Evolutionary conservation across 495 filamentous ascomycete genomes (phyloP), one percentile per base, ranked within the genome.

Genomic region (Penicillium pulvis): DNA sequence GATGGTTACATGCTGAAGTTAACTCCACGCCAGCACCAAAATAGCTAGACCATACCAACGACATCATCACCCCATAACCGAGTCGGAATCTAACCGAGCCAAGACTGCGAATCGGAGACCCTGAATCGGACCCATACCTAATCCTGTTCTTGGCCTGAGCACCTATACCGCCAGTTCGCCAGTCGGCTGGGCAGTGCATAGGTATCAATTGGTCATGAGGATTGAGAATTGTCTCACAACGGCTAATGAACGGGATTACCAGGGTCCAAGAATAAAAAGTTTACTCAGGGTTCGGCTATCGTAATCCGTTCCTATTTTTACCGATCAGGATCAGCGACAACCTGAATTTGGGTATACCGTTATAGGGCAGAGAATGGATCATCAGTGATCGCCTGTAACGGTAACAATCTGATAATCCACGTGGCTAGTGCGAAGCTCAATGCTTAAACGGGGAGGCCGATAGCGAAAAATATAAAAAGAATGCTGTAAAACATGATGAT

Each of bases 41-140:
- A 10, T 52, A 52, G 19, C 31, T 52, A 53, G 51, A 23, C 14
- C 9, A 20, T 35, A 44, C 33, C 17, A 16, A 51, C 36, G 46
- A 60, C 57, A 59, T 59, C 57, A 59, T 53, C 19, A 10, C 12
- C 46, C 4, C 30, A 11, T 35, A n/a, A 14, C 26, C n/a, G 46
- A 20, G 53, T 61, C 64, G 64, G 60, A 63, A 66, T 52, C 35
- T 48, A 61, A 55, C 60, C 64, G 64, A 66, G 52, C 52, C 54
- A 47, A 55, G 43, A 55, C 60, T 28, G 28, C 6, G 41, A 66
- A 57, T 66, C 50, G 60, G 58, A 24, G 53, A 51, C 57, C 57
- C 54, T 52, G 51, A 56, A 53, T 58, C 45, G 16, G 60, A 51
- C 49, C 60, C 59, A 60, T 51, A 45, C 50, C 12, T 31, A 12